Evolutionary conservation across 306 rosid species (phyloP).

Genomic region (Phaseolus lunatus): DNA sequence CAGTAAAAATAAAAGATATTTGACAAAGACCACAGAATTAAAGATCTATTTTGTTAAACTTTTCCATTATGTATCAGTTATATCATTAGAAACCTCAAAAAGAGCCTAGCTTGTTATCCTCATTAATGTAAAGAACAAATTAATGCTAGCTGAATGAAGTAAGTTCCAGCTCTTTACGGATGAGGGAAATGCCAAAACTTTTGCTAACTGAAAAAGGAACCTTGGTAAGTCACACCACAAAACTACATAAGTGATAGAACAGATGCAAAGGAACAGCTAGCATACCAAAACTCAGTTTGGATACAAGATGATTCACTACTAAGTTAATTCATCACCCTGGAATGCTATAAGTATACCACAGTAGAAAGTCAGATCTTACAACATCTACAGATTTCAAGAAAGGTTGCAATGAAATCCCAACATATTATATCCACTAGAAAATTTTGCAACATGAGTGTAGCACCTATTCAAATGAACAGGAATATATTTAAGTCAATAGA

Average conservation of each 20-base stretch:
- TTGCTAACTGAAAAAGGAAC: constrained; percentile 13
- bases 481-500: background rate
- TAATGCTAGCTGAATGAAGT: background rate
- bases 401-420: background rate
- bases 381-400: background rate
- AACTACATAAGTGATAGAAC: background rate
- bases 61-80: background rate
- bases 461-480: background rate
- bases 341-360: background rate
- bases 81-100: background rate
- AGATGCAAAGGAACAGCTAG: background rate
- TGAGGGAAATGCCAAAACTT: no score
- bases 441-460: background rate
- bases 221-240: background rate
- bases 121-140: background rate
- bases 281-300: background rate
- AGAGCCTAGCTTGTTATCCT: background rate
- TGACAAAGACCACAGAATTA: background rate
- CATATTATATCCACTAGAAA: background rate
- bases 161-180: no score
- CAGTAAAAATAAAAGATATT: background rate
- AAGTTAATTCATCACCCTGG: background rate
- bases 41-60: background rate
- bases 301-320: background rate
- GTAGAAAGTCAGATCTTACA: background rate